Percentiles rank a stretch among this genome's conserved stretches.
Evolutionary conservation across 352 stramenopile genomes (phyloP).

Genomic region (Globisporangium canariense): DNA sequence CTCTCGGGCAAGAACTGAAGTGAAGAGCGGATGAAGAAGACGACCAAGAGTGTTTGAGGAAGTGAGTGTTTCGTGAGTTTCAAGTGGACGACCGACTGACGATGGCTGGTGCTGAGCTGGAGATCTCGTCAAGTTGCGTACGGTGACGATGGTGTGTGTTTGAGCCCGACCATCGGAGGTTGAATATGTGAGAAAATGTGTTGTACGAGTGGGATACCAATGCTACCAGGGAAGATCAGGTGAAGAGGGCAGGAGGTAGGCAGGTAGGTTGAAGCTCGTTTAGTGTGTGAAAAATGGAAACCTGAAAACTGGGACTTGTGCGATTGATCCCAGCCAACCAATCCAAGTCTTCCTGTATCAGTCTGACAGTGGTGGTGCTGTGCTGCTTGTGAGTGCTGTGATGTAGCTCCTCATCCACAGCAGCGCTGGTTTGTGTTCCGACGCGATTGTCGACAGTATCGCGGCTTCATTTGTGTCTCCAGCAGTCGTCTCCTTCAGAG

Average conservation of each 20-base stretch:
- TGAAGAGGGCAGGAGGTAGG: neutral
- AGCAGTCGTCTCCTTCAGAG: constrained; percentile 3
- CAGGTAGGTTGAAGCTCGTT: neutral
- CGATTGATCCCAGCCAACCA: neutral
- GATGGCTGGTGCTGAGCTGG: neutral
- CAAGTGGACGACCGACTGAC: neutral
- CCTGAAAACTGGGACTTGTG: neutral
- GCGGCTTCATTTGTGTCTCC: constrained; percentile 13
- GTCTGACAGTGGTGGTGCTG: neutral
- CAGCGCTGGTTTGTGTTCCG: constrained; percentile 14
- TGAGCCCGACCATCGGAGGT: neutral
- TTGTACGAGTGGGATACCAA: neutral
- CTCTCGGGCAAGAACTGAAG: constrained; percentile 33
- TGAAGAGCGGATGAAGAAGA: constrained; percentile 15
- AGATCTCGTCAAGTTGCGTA: neutral
- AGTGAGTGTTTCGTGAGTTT: constrained; percentile 14
- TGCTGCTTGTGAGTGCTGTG: neutral
- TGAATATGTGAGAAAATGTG: constrained; percentile 6
- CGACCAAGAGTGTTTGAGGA: constrained; percentile 12
- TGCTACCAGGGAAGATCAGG: no score
- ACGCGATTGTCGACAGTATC: neutral
- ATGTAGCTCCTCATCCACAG: constrained; percentile 23
- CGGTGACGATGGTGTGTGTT: neutral
- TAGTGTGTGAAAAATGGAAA: constrained; percentile 9
- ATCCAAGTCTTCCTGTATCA: neutral